Evolutionary conservation across 371 early-diverging fungal genomes (phyloP), one percentile per base, ranked within the genome.

Genomic region (Syncephalastrum racemosum): DNA sequence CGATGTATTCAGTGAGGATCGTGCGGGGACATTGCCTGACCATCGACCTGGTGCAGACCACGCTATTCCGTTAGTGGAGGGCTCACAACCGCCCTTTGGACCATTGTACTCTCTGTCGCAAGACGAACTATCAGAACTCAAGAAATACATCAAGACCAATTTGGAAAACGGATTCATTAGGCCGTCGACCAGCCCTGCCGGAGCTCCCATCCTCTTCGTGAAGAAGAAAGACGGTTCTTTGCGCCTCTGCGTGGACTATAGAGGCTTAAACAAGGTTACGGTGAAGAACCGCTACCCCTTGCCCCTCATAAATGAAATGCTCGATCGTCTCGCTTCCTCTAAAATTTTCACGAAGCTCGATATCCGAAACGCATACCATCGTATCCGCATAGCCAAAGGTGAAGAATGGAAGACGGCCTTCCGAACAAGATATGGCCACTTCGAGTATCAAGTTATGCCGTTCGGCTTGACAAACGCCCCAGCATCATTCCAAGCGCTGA

Each of bases 391-490:
- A 0, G 25, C 55, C 2, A 23, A 43, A 3, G 53, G 44, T 7
- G 57, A 62, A 20, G 47, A 54, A 47, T 41, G 27, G 43, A 62
- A 62, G 24, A 57, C 62, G 1, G 57, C 57, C 48, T 84, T 86
- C 61, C 50, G 60, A 1, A 73, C 79, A 15, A 15, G 50, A 7
- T 41, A 50, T 14, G 42, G 50, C 19, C 50, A 65, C 4, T 83
- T 55, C 43, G 62, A 80, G 60, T 85, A 66, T 40, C 53, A 56
- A 0, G 76, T 78, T 0, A 70, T 84, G 63, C 75, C 81, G 0
- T 80, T 84, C 49, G 82, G 81, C 64, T 6, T 82, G 10, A 73
- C 67, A 12, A 75, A 79, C 51, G 67, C 79, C 0, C 82, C 81
- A 1, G 66, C 71, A 0, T 63, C 70, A 0, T 84, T 83, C 50